These are phyloP conservation scores for Scheffersomyces ergatensis DNA, from an alignment of 805 yeast genomes.

Conservation along the genomic window DNA sequence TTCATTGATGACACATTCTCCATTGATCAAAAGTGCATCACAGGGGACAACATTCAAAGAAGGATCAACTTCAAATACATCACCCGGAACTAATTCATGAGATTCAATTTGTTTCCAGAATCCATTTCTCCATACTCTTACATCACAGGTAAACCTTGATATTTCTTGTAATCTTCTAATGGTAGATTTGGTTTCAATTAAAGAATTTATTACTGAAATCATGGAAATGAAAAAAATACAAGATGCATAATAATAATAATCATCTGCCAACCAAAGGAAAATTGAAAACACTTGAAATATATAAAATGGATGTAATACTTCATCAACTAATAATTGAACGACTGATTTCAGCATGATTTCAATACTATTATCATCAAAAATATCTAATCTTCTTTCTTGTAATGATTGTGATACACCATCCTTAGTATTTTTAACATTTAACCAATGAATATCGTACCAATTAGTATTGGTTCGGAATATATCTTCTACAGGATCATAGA, in stretches of 20 bases:
- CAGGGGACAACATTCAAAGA: slow-evolving; percentile 74
- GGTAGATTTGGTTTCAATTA: slow-evolving; percentile 81
- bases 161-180: slow-evolving; percentile 69
- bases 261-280: slow-evolving; percentile 86
- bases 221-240: slow-evolving; percentile 89
- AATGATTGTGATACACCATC: slow-evolving; percentile 71
- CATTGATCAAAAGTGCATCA: slow-evolving; percentile 81
- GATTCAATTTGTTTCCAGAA: slow-evolving; percentile 86
- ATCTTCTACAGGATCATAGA: slow-evolving; percentile 85
- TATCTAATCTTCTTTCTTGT: slow-evolving; percentile 64
- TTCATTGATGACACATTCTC: slow-evolving; percentile 96
- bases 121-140: slow-evolving; percentile 87
- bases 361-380: slow-evolving; percentile 77
- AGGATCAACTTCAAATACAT: slow-evolving; percentile 90
- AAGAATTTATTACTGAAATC: slow-evolving; percentile 73
- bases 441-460: slow-evolving; percentile 87
- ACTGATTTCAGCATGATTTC: slow-evolving; percentile 73
- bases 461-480: slow-evolving; percentile 77
- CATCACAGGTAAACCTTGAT: slow-evolving; percentile 72
- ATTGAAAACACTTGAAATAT: slow-evolving; percentile 92
- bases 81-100: slow-evolving; percentile 90
- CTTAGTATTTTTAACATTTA: slow-evolving; percentile 48
- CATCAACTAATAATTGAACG: slow-evolving; percentile 69
- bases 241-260: slow-evolving; percentile 88
- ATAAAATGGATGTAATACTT: slow-evolving; percentile 92